Evolutionary conservation across 2,329 filamentous ascomycete species (phyloP), one percentile per base, ranked within the genome.

Genomic region (Ilyonectria robusta): DNA sequence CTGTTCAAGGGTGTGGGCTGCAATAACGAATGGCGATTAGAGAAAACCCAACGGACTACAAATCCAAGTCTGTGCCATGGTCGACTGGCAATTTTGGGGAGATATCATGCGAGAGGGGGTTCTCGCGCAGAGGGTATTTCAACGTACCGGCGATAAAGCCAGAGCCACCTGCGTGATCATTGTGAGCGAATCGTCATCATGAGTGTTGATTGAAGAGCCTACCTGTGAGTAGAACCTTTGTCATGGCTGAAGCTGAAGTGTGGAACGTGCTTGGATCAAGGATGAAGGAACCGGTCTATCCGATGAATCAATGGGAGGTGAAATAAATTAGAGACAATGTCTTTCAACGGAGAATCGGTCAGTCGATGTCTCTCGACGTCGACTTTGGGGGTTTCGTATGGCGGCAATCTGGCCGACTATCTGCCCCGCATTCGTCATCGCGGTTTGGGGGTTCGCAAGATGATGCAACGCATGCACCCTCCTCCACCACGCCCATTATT

Each of bases 1-100:
- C 68, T 86, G 82, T 57, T 88, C 83, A 47, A 89, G 82, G 67
- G 87, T 83, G 75, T 89, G 87, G 58, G 86, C 86, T 87, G 10
- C 21, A 31, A 44, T 13, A n/a, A 65, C 9, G 54, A 10, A 31
- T 5, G 11, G 35, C 5, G 21, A 31, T 69, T 48, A 65, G 69
- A 21, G 46, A 42, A 9, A 15, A 6, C 11, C n/a, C 56, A 59
- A 48, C 48, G 17, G 35, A 53, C 13, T 6, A 13, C 15, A 42
- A 17, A n/a, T 42, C 5, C 15, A 7, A 26, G 21, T 23, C 29
- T 48, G 15, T 33, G 4, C 17, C 6, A 13, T 31, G 26, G 31
- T 11, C n/a, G 48, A 17, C 48, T 11, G 6, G 17, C 33, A 29
- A 33, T 11, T 19, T 31, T 9, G n/a, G n/a, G 31, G 48, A 33